Percentiles rank a stretch among this genome's conserved stretches.
phyloP scores from a whole-genome alignment of 2,329 filamentous ascomycete genomes.

The Fusarium redolens region DNA sequence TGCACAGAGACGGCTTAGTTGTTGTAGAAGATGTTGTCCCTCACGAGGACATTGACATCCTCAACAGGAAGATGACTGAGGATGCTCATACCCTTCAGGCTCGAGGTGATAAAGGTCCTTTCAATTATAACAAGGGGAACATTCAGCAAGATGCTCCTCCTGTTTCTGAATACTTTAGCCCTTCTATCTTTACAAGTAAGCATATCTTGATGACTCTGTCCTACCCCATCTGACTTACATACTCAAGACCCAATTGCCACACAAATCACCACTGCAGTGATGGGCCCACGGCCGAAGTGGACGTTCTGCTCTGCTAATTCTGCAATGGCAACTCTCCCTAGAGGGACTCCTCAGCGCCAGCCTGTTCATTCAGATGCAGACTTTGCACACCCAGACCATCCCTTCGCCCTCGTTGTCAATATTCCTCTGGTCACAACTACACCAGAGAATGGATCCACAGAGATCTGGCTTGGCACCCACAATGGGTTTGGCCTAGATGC shows the following conservation, averaged over 20 bases:
- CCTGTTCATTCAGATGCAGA: conserved; percentile 71
- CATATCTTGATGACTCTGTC: not conserved
- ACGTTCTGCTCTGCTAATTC: conserved; percentile 70
- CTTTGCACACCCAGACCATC: conserved; percentile 64
- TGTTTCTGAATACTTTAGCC: conserved; percentile 59
- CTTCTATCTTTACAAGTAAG: conserved; percentile 66
- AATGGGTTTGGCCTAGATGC: conserved; percentile 46
- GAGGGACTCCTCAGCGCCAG: conserved; percentile 56
- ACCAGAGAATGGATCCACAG: conserved; percentile 65
- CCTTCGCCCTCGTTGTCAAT: conserved; percentile 67
- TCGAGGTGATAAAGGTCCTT: conserved; percentile 65
- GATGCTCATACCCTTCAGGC: conserved; percentile 65
- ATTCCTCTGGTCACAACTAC: conserved; percentile 63
- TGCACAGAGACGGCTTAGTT: conserved; percentile 67
- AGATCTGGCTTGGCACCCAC: conserved; percentile 70
- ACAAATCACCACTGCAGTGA: conserved; percentile 65
- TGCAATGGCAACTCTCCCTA: conserved; percentile 62
- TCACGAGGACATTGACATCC: conserved; percentile 61
- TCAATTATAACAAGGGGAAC: conserved; percentile 72
- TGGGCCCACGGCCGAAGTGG: conserved; percentile 66
- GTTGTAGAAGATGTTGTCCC: conserved; percentile 65
- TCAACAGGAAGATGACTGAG: conserved; percentile 69
- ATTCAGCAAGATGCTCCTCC: conserved; percentile 70
- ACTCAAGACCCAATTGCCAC: conserved; percentile 64
- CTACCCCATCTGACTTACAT: not conserved